Evolutionary conservation across 2,329 filamentous ascomycete genomes (phyloP).

Genomic region (Bipolaris sorokiniana): DNA sequence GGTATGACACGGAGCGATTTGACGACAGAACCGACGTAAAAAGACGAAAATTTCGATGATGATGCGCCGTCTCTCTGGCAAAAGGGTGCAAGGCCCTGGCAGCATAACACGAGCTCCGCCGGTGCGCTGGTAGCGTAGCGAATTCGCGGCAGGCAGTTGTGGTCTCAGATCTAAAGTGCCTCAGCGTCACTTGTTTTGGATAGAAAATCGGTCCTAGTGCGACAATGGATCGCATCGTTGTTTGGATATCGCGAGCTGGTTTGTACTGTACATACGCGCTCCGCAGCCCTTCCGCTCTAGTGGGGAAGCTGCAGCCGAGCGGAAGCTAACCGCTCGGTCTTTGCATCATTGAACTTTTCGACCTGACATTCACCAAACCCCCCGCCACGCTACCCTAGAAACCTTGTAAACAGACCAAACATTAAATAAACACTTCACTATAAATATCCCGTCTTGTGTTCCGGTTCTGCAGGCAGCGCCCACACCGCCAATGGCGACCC

Average conservation of each 20-base stretch:
- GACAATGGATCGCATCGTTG: not conserved
- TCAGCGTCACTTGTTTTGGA: not conserved
- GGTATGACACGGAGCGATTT: constrained; percentile 12
- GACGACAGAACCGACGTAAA: constrained; percentile 23
- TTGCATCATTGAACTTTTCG: constrained; percentile 42
- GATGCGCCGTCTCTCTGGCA: not conserved
- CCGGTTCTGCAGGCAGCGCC: not conserved
- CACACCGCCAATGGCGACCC: constrained; percentile 31
- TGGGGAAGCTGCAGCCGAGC: constrained; percentile 38
- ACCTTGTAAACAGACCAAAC: not conserved
- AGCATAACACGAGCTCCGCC: not conserved
- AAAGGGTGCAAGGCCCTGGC: not conserved
- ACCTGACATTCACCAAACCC: constrained; percentile 8
- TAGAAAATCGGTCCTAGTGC: not conserved
- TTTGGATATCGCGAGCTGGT: not conserved
- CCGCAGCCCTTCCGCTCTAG: constrained; percentile 14
- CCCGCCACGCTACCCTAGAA: not conserved
- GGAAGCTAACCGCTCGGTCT: constrained; percentile 21
- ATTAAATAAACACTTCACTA: not conserved
- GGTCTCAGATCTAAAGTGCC: not conserved
- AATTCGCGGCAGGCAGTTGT: not conserved
- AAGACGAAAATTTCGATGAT: constrained; percentile 22
- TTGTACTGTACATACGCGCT: not conserved
- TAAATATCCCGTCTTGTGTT: not conserved
- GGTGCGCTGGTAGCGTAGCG: not conserved